Conservation (phyloP, 768 basidiomycete species). For the Suillus ampliporus region DNA sequence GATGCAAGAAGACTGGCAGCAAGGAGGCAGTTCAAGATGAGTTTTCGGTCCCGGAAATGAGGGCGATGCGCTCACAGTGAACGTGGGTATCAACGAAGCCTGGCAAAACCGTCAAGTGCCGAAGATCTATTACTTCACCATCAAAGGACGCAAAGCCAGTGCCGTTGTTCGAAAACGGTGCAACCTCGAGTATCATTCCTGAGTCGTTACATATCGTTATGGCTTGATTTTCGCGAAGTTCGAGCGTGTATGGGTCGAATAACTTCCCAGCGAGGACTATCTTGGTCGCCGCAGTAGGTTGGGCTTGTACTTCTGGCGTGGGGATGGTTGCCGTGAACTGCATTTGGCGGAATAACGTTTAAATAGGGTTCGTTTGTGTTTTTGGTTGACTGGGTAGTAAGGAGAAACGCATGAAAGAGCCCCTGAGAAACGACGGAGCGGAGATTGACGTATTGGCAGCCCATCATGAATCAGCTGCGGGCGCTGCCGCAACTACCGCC, state of each 20-base stretch:
- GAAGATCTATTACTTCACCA: conserved; percentile 49
- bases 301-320: neutral
- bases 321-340: neutral
- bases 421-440: conserved; percentile 2
- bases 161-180: conserved; percentile 17
- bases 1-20: conserved; percentile 59
- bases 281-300: conserved; percentile 16
- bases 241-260: conserved; percentile 52
- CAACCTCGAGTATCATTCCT: conserved; percentile 56
- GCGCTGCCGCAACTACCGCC: neutral
- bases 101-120: conserved; percentile 54
- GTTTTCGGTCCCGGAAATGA: conserved; percentile 1
- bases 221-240: conserved; percentile 49
- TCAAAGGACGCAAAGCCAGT: conserved; percentile 15
- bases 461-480: neutral
- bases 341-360: neutral
- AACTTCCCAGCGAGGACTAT: conserved; percentile 50
- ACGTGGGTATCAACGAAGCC: conserved; percentile 65
- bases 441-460: neutral
- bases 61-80: conserved; percentile 46
- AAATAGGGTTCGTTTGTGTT: neutral
- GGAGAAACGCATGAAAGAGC: neutral
- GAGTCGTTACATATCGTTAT: conserved; percentile 52
- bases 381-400: neutral
- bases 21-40: neutral